These are phyloP conservation scores for Peronospora belbahrii DNA, from an alignment of 352 stramenopile species.

Conservation along the genomic window DNA sequence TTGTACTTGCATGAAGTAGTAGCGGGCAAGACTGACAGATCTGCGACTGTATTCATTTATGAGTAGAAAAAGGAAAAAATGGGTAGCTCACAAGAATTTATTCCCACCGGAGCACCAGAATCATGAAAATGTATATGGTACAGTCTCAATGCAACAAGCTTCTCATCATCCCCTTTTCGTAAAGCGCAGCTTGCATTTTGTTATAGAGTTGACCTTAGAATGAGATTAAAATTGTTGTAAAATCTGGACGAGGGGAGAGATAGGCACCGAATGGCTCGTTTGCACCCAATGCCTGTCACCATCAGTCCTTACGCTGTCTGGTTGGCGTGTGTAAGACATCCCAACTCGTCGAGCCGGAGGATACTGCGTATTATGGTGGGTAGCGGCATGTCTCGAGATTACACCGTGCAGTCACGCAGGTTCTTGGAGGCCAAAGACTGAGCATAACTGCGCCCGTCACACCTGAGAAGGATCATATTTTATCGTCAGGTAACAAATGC, in stretches of 20 bases:
- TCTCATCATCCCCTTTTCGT: too few species aligned
- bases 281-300: slow-evolving; percentile 7
- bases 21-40: slow-evolving; percentile 3
- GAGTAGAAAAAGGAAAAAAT: background rate
- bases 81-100: too few species aligned
- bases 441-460: background rate
- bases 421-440: background rate
- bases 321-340: background rate
- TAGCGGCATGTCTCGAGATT: slow-evolving; percentile 7
- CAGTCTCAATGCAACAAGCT: too few species aligned
- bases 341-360: slow-evolving; percentile 12
- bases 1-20: slow-evolving; percentile 2
- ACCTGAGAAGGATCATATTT: slow-evolving; percentile 1
- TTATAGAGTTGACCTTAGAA: too few species aligned
- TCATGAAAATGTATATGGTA: too few species aligned
- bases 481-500: background rate
- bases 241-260: slow-evolving; percentile 12
- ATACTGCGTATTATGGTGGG: slow-evolving; percentile 2
- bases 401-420: too few species aligned
- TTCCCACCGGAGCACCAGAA: background rate
- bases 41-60: background rate
- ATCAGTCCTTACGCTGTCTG: slow-evolving; percentile 2
- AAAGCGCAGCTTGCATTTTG: too few species aligned
- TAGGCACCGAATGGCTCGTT: slow-evolving; percentile 10
- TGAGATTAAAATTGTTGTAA: slow-evolving; percentile 15